Evolutionary conservation across 2,329 filamentous ascomycete genomes (phyloP), one percentile per base, ranked within the genome.

Genomic region (Botrytis squamosa): DNA sequence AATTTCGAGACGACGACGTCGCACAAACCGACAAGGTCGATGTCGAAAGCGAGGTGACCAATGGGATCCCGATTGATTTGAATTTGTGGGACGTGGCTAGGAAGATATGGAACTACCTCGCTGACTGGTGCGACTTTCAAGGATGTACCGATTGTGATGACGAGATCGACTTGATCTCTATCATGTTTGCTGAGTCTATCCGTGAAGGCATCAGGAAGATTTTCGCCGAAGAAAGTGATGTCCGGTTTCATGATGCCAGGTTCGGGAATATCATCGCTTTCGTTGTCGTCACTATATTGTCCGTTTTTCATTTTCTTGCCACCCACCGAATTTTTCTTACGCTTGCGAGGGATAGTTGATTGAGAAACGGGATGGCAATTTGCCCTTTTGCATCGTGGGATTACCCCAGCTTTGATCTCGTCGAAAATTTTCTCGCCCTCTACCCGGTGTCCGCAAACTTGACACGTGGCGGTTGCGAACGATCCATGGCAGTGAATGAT

Each of bases 181-280:
- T 99, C 96, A 78, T 93, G 88, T 75, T 93, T 87, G n/a, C 93
- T 90, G 22, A 98, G 88, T 12, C 95, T 91, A 68, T 89, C 86
- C 73, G 92, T 92, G 83, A 99, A 99, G 77, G 90, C 88, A 78
- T 93, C 90, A 0, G 95, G 95, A 1, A 99, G 90, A 69, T 91
- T 88, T 84, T 99, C 96, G 78, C 95, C 95, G 80, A 98, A 98
- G 85, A 99, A 98, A 65, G 94, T 98, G 81, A 99, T 98, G 84
- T 98, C 95, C 14, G 96, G 96, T 86, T 93, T 97, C 94, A 97
- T 97, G 81, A 97, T 90, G 73, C 93, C 94, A 3, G 90, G 88
- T 66, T 87, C 86, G 3, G 90, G 89, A 57, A 92, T 89, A 77
- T 91, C 87, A 80, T 91, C 89, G 72, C 89, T 85, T 33, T 89